Evolutionary conservation across 495 filamentous ascomycete genomes (phyloP), one percentile per base, ranked within the genome.

Genomic region (Sphaerosporella brunnea): DNA sequence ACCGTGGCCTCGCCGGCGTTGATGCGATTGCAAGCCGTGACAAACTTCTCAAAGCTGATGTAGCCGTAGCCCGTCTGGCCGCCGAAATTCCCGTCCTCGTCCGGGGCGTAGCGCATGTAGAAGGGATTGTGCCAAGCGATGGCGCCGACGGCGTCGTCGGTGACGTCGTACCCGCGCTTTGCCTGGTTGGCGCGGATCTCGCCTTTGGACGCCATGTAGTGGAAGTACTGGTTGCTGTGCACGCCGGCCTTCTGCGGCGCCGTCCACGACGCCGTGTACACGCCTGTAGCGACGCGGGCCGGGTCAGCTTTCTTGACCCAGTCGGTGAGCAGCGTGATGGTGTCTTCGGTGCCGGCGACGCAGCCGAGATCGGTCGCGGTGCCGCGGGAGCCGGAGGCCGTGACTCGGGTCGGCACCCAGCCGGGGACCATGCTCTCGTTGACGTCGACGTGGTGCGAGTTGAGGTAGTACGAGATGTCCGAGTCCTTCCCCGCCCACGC

Each of bases 31-130:
- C 84, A 84, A 2, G 80, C 84, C 60, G 93, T 84, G 11, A 95
- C 78, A 62, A 95, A 94, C 63, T 95, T 95, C 69, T 95, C 87
- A 60, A 94, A 88, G 46, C 78, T 84, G 51, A 94, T 74, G 61
- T 94, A 95, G 11, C 87, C 84, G 58, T 95, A 95, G 0, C 87
- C 87, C 4, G 76, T 80, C 63, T 94, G 87, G 18, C 87, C 87
- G 26, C 72, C 74, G 60, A 95, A 95, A 65, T 93, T 93, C 15
- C 87, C 87, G 62, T 93, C 83, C 62, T 94, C 87, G 53, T 93
- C 86, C 11, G 87, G 86, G 10, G 87, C 86, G 58, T 94, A 95
- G 54, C 78, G 75, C 87, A 95, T 95, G 59, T 95, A 95, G 67
- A 95, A 95, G 60, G 84, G 85, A 62, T 94, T 94, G 51, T 80